Evolutionary conservation across 495 filamentous ascomycete genomes (phyloP).

Genomic region (Venustampulla echinocandica): DNA sequence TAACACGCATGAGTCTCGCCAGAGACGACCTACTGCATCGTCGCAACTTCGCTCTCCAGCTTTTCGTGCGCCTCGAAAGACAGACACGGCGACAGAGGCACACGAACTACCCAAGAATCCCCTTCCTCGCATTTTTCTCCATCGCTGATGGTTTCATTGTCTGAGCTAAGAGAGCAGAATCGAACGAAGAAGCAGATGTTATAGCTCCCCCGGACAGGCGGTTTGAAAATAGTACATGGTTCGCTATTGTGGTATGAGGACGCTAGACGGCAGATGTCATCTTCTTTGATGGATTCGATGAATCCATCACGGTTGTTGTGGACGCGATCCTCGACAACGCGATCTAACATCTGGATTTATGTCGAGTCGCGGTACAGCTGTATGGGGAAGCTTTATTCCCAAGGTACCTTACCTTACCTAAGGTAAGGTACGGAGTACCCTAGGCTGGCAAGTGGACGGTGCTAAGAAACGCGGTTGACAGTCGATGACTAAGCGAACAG

Average conservation of each 20-base stretch:
- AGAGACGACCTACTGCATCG: conserved; percentile 20
- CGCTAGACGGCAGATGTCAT: conserved; percentile 11
- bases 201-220: conserved; percentile 21
- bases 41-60: conserved; percentile 25
- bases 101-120: conserved; percentile 23
- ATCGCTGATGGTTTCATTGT: too few relatives aligned
- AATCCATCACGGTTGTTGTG: conserved; percentile 10
- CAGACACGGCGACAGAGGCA: conserved; percentile 23
- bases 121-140: too few relatives aligned
- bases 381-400: too few relatives aligned
- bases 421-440: too few relatives aligned
- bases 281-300: conserved; percentile 8
- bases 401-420: too few relatives aligned
- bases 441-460: too few relatives aligned
- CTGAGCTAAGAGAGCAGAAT: too few relatives aligned
- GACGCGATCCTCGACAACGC: conserved; percentile 7
- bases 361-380: too few relatives aligned
- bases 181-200: conserved; percentile 28
- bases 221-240: conserved; percentile 20
- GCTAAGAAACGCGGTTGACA: too few relatives aligned
- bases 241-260: conserved; percentile 17
- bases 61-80: conserved; percentile 14
- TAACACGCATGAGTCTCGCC: background rate
- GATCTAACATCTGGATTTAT: too few relatives aligned
- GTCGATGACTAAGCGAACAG: too few relatives aligned